phyloP scores from a whole-genome alignment of 75 land plant species.

The Adiantum capillusveneris region DNA sequence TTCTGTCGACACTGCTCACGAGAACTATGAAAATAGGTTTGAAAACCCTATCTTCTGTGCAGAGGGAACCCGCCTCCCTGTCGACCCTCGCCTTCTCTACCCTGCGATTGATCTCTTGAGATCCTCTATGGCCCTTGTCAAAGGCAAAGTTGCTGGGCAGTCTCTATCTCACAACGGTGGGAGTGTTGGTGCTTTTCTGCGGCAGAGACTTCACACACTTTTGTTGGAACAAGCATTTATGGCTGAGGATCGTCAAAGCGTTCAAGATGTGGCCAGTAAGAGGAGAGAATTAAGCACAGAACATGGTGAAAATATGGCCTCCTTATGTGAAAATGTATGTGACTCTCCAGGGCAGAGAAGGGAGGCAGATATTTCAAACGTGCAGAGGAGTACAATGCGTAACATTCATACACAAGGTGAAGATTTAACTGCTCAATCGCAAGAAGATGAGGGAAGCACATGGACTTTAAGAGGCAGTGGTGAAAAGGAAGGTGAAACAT shows the following conservation, averaged over 20 bases:
- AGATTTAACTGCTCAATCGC: too few species aligned
- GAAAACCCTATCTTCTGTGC: constrained; percentile 31
- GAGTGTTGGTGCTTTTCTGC: constrained; percentile 59
- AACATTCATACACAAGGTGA: too few species aligned
- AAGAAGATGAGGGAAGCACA: too few species aligned
- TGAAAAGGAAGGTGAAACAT: not conserved
- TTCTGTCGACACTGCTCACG: constrained; percentile 28
- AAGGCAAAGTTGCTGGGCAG: constrained; percentile 13
- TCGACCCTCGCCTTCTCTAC: constrained; percentile 23
- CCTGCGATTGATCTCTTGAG: constrained; percentile 32
- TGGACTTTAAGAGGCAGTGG: not conserved
- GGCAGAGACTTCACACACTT: constrained; percentile 38
- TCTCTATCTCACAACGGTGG: not conserved
- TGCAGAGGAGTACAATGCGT: too few species aligned
- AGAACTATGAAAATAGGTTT: constrained; percentile 62
- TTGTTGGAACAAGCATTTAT: constrained; percentile 10
- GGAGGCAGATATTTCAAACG: too few species aligned
- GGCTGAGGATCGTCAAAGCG: too few species aligned
- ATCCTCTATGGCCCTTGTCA: constrained; percentile 24
- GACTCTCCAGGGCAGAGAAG: too few species aligned
- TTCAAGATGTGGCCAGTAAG: not conserved
- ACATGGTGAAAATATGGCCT: too few species aligned
- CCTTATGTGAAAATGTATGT: not conserved
- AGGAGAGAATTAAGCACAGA: not conserved
- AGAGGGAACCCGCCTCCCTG: constrained; percentile 42